These are phyloP conservation scores for Gloeopeniophorella convolvens DNA, from an alignment of 768 basidiomycete species.

Conservation along the genomic window DNA sequence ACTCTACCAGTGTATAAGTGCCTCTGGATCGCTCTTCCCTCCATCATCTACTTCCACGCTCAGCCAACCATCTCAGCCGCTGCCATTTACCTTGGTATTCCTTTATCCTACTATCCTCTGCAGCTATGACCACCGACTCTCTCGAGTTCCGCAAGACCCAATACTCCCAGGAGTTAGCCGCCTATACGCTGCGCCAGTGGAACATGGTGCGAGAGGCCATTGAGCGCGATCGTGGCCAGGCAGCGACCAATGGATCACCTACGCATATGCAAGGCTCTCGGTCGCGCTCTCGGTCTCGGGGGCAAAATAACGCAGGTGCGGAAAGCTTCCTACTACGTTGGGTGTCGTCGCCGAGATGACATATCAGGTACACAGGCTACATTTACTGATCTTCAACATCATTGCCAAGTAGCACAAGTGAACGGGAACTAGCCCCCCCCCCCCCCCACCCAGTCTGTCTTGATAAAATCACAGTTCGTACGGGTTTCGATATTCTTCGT, in stretches of 20 bases:
- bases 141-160: slow-evolving; percentile 29
- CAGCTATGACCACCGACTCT: slow-evolving; percentile 17
- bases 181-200: slow-evolving; percentile 36
- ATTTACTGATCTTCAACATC: too few species aligned
- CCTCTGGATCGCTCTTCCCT: not conserved
- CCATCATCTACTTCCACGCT: not conserved
- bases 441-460: too few species aligned
- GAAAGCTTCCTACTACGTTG: too few species aligned
- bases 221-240: slow-evolving; percentile 18
- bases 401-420: too few species aligned
- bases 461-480: too few species aligned
- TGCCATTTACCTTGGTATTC: not conserved
- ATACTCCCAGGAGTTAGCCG: slow-evolving; percentile 34
- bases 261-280: not conserved
- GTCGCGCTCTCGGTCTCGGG: not conserved
- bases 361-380: too few species aligned
- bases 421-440: too few species aligned
- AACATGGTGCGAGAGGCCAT: slow-evolving; percentile 25
- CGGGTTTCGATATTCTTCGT: too few species aligned
- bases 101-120: not conserved
- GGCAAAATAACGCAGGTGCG: not conserved
- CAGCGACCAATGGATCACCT: not conserved
- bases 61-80: too few species aligned
- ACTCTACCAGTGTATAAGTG: not conserved
- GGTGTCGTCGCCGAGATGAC: too few species aligned